Evolutionary conservation across 139 green algal genomes (phyloP).

Genomic region (Coelastrella sp.): DNA sequence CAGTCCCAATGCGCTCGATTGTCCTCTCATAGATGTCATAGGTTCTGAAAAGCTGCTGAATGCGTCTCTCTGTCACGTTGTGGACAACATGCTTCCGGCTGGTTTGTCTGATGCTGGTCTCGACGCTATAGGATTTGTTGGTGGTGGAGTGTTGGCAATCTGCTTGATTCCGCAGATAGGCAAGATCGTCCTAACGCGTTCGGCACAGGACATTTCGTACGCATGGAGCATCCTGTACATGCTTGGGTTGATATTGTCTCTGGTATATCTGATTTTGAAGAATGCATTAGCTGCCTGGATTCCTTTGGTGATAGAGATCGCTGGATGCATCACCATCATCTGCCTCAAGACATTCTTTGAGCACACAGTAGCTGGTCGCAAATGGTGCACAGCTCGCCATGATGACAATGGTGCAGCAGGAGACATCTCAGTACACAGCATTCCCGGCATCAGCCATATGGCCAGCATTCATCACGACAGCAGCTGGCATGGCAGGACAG

Average conservation of each 20-base stretch:
- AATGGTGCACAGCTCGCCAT: background rate
- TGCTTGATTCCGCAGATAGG: constrained; percentile 39
- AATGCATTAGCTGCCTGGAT: constrained; percentile 41
- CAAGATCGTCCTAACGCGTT: constrained; percentile 28
- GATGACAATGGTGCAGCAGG: background rate
- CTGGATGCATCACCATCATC: constrained; percentile 9
- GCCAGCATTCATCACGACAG: background rate
- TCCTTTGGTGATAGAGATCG: constrained; percentile 23
- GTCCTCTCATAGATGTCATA: no score
- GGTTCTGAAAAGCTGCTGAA: no score
- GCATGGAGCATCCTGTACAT: constrained; percentile 31
- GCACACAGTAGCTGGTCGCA: constrained; percentile 11
- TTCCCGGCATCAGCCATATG: constrained; percentile 7
- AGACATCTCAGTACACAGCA: background rate
- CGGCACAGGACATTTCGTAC: constrained; percentile 29
- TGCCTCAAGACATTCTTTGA: constrained; percentile 7
- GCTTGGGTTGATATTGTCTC: background rate
- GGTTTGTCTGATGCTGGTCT: background rate
- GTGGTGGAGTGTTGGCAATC: constrained; percentile 20
- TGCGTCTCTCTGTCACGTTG: no score
- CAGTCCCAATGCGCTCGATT: no score
- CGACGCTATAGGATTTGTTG: constrained; percentile 29
- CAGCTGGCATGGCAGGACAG: background rate
- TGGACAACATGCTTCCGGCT: no score
- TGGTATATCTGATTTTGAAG: constrained; percentile 21